Conservation (phyloP, 179 eudicot species). For the Silene noctiflora region DNA sequence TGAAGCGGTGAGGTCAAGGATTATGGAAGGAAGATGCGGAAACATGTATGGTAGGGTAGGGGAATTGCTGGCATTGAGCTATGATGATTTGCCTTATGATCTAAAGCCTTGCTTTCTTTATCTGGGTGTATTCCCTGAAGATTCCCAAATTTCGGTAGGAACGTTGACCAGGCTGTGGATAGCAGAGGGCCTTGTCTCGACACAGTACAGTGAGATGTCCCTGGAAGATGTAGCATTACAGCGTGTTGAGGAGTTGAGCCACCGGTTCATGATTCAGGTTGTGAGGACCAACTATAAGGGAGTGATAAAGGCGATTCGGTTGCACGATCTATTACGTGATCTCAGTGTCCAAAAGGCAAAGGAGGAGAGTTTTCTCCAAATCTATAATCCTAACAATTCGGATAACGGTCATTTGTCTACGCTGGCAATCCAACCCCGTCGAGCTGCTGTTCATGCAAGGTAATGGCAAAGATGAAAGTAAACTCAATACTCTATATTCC, state of each 20-base stretch:
- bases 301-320: constrained; percentile 34
- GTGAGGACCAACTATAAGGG: constrained; percentile 37
- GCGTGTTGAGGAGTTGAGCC: constrained; percentile 43
- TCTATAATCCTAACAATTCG: constrained; percentile 16
- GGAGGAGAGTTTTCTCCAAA: constrained; percentile 22
- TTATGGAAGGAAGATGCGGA: constrained; percentile 33
- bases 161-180: constrained; percentile 53
- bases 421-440: constrained; percentile 11
- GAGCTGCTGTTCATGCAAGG: constrained; percentile 26
- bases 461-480: background rate
- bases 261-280: constrained; percentile 53
- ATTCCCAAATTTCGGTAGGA: constrained; percentile 33
- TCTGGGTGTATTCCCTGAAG: constrained; percentile 47
- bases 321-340: constrained; percentile 67
- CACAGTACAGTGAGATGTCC: constrained; percentile 25
- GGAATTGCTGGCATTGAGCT: constrained; percentile 49
- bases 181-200: constrained; percentile 44
- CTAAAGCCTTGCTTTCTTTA: constrained; percentile 56
- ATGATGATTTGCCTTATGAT: constrained; percentile 44
- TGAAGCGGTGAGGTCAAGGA: constrained; percentile 30
- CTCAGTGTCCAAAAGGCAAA: constrained; percentile 37
- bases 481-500: no score
- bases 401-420: background rate
- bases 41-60: constrained; percentile 33
- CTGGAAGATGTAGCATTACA: constrained; percentile 50